Evolutionary conservation across 805 yeast genomes (phyloP), one percentile per base, ranked within the genome.

Genomic region (Metschnikowia anglica): DNA sequence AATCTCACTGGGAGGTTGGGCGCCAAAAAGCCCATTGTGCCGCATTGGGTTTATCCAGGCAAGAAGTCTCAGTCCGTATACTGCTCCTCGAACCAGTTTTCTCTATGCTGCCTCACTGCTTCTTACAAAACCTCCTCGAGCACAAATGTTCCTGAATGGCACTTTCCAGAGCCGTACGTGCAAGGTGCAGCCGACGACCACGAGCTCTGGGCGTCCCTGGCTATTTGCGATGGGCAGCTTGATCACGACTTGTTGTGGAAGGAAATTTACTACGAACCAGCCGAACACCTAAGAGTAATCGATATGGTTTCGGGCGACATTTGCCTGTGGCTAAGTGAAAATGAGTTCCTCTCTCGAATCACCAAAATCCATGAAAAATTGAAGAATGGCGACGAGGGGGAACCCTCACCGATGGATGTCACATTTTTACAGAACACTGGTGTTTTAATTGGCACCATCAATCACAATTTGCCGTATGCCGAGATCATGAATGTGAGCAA

Each of bases 101-200:
- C 52, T 11, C 17, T 51, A 2, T 44, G 49, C 31, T 51, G 55
- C 24, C 32, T 49, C 21, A 53, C 55, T 1, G 52, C 56, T 1
- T 51, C 55, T 2, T 16, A 28, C 15, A 44, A 36, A 5, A 23
- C 28, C n/a, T 16, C 32, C 1, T 45, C 51, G 1, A 48, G 45
- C 3, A 32, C 37, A 15, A 21, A 35, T 10, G 44, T 45, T 4
- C 46, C 46, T 20, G 38, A 33, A 3, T 49, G 55, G 54, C 17
- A 20, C 16, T 41, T 20, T 24, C 20, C 32, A 5, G 62, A 65
- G 60, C 51, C 59, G 17, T 89, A 89, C 56, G 85, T 88, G 1
- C 97, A 88, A 61, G 97, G 97, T 1, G 93, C 96, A 0, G 97
- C 93, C 0, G 97, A 89, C 61, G 97, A 90, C 55, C 96, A 89